Base-by-base conservation (phyloP, 1,284 basidiomycete species). In the Xerocomus amazonicus region DNA sequence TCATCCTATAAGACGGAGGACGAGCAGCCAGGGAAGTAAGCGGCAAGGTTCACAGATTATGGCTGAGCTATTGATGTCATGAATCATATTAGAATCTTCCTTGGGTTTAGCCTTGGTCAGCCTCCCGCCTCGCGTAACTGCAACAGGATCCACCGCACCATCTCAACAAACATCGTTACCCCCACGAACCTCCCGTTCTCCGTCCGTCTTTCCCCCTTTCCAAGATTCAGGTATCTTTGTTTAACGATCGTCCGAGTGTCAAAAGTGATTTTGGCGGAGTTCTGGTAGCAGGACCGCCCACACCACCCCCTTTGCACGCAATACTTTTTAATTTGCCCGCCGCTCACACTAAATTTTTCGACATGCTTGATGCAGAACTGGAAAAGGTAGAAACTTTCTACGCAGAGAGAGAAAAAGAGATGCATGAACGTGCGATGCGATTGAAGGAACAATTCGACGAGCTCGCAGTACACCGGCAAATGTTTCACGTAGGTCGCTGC, bases 301-400 rank as follows among this genome's bases (percentile, higher is more conserved):
- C 42, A 4, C 58, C 63, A 4, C 58, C 75, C 4, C 70, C 80
- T 7, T 56, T 88, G 12, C 71, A 72, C 16, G 73, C 79, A 26
- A 66, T 89, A 7, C 59, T 84, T 6, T 70, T 74, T 2, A 67
- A 74, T 9, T 68, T 90, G 17, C 73, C 78, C 4, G 75, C 81
- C 0, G 72, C 79, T 32, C 85, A 94, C 60, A 66, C 72, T 38
- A 74, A 74, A 3, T 96, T 93, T 70, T 89, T 95, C 56, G 76
- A 81, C 6, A 74, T 81, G 34, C 75, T 95, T 3, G 87, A 94
- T 56, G 63, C 64, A 1, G 83, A 96, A 64, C 71, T 95, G 0
- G 81, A 85, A 47, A 92, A 96, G 72, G 81, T 95, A 19, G 86
- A 93, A 60, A 70, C 72, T 3, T 98, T 98, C 67, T 97, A 91